Conservation (phyloP, 2,329 filamentous ascomycete genomes). For the Elsinoe perseae region DNA sequence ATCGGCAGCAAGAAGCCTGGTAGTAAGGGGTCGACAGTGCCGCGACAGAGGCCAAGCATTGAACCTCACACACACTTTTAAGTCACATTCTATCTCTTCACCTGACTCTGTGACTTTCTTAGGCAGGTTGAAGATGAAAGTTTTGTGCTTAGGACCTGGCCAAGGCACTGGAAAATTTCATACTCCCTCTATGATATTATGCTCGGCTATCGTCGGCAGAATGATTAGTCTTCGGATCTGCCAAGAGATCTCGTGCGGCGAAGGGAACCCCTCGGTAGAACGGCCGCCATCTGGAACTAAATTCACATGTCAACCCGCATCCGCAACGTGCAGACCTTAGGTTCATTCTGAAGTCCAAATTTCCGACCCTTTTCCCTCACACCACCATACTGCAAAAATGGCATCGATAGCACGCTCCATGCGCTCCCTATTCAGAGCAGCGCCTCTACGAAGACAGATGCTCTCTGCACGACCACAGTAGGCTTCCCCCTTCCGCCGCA, state of each 20-base stretch:
- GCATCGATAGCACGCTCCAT: slow-evolving; percentile 19
- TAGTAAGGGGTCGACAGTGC: no score
- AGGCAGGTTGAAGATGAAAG: no score
- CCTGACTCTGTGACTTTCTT: no score
- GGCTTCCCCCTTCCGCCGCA: not conserved
- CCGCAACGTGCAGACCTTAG: not conserved
- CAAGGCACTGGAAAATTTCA: no score
- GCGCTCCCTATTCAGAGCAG: slow-evolving; percentile 16
- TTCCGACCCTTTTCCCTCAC: not conserved
- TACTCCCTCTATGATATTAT: not conserved
- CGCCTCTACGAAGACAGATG: slow-evolving; percentile 13
- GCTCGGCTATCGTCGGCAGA: not conserved
- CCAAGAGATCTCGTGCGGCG: slow-evolving; percentile 2
- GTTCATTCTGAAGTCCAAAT: not conserved
- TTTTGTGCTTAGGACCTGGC: no score
- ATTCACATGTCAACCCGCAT: slow-evolving; percentile 11
- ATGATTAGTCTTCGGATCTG: slow-evolving; percentile 2
- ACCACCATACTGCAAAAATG: slow-evolving; percentile 14
- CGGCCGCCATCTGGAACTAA: not conserved
- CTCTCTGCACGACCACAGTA: not conserved
- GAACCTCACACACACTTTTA: no score
- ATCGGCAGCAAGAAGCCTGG: no score
- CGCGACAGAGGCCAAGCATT: no score
- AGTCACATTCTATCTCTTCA: no score
- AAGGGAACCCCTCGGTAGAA: slow-evolving; percentile 2